Base-by-base conservation (phyloP, 2,329 filamentous ascomycete species). In the Alternaria arborescens region DNA sequence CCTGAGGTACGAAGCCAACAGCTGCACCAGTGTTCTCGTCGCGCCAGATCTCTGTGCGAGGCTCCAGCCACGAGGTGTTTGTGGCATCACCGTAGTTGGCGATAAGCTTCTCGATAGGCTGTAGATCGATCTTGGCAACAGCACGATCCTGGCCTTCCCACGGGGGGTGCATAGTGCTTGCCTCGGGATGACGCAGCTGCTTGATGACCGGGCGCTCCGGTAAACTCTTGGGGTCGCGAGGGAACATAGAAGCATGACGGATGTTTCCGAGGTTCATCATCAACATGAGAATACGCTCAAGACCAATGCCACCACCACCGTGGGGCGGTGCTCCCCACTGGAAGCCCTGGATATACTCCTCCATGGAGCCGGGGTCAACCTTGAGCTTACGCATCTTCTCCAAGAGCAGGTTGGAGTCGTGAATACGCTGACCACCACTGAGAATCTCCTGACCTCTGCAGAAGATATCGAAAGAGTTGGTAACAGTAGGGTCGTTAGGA, bases 391-490 rank as follows among this genome's bases (percentile, higher is more conserved):
- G 84, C 91, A 97, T 93, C 73, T 90, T 91, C 70, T 90, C 85
- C 44, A 89, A 86, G n/a, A 97, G 83, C 74, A 91, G 86, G 5
- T 84, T 81, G 0, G 91, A 86, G 63, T 95, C 89, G 76, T 97
- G 91, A 65, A 97, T 96, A 86, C 94, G 93, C 79, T 97, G 94
- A 8, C 94, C 94, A 69, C 94, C 94, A 1, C 92, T 94, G 46
- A 94, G 89, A 58, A 97, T 95, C 77, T 97, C 94, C 74, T 97
- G 94, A 0, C 94, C 94, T 30, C 94, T 90, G 43, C 97, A 86
- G 81, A 97, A 97, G 59, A 97, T 96, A 76, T 97, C 94, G 71
- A 97, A 97, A 0, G 94, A 97, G 76, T 97, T 97, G 52, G 94
- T 97, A 76, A 89, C 88, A 34, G 86, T 84, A 12, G 87, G 83